These are phyloP conservation scores for Fonsecaea monophora DNA, from an alignment of 2,329 filamentous ascomycete genomes.

Conservation along the genomic window DNA sequence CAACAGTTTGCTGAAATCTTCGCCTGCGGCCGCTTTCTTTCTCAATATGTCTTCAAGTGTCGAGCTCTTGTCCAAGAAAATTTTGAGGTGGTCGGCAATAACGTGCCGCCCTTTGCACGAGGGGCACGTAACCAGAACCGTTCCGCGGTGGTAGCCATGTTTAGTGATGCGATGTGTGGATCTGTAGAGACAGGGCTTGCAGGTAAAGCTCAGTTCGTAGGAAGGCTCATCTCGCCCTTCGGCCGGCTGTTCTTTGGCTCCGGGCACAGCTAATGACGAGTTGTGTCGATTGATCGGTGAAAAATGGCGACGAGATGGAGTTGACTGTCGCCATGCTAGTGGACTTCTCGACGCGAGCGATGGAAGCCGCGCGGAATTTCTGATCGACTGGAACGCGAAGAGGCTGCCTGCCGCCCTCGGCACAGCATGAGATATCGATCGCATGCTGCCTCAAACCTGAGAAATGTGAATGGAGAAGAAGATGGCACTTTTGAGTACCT, in stretches of 20 bases:
- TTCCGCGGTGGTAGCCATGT: conserved; percentile 92
- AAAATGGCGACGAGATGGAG: conserved; percentile 3
- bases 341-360: conserved; percentile 19
- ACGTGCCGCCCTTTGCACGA: conserved; percentile 85
- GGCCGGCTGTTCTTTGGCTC: conserved; percentile 8
- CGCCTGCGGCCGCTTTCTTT: conserved; percentile 49
- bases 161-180: conserved; percentile 89
- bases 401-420: conserved; percentile 6
- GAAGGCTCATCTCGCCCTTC: conserved; percentile 50
- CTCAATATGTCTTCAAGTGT: conserved; percentile 54
- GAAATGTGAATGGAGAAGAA: not conserved
- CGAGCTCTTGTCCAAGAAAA: conserved; percentile 54
- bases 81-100: conserved; percentile 85
- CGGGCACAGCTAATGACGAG: conserved; percentile 34
- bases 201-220: conserved; percentile 92
- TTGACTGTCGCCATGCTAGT: conserved; percentile 10
- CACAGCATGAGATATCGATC: conserved; percentile 10
- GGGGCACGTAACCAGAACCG: conserved; percentile 87
- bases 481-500: not conserved
- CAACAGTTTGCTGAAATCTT: conserved; percentile 70
- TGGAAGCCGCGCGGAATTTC: not conserved
- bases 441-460: conserved; percentile 15
- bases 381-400: not conserved
- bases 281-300: conserved; percentile 25
- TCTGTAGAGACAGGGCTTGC: conserved; percentile 79